Evolutionary conservation across 1,284 basidiomycete genomes (phyloP).

Genomic region (Apiotrichum porosum): DNA sequence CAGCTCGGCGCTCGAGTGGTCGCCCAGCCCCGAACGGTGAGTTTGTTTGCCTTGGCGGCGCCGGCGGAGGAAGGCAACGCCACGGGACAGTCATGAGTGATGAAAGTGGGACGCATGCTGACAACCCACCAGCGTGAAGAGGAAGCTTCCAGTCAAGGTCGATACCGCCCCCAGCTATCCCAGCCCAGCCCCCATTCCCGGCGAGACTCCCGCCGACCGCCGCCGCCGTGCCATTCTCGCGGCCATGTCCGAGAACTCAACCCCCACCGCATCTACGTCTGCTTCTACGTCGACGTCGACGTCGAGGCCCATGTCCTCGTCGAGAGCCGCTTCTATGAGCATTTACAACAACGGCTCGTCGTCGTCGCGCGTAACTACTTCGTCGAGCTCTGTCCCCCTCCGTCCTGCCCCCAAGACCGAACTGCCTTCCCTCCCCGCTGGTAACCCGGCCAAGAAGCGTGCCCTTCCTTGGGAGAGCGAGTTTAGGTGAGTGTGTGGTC

Average conservation of each 20-base stretch:
- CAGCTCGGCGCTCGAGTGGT: conserved; percentile 22
- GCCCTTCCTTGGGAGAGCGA: conserved; percentile 40
- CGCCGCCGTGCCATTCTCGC: conserved; percentile 42
- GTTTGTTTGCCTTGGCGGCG: conserved; percentile 1
- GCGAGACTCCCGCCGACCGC: conserved; percentile 30
- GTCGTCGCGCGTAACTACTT: no score
- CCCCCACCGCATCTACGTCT: conserved; percentile 6
- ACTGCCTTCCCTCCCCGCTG: conserved; percentile 4
- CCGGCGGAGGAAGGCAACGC: no score
- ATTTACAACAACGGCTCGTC: no score
- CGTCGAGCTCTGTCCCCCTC: no score
- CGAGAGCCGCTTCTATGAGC: not conserved
- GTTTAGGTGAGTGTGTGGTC: conserved; percentile 21
- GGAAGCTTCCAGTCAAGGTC: not conserved
- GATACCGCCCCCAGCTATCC: not conserved
- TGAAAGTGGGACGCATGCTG: no score
- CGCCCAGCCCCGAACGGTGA: conserved; percentile 22
- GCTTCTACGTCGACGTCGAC: conserved; percentile 1
- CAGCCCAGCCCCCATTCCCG: not conserved
- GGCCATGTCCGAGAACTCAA: conserved; percentile 26
- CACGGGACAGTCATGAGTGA: no score
- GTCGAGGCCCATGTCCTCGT: not conserved
- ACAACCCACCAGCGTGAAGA: conserved; percentile 1
- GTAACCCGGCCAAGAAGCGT: conserved; percentile 32
- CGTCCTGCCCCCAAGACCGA: not conserved